Evolutionary conservation across 495 filamentous ascomycete genomes (phyloP), one percentile per base, ranked within the genome.

Genomic region (Cryomyces minteri): DNA sequence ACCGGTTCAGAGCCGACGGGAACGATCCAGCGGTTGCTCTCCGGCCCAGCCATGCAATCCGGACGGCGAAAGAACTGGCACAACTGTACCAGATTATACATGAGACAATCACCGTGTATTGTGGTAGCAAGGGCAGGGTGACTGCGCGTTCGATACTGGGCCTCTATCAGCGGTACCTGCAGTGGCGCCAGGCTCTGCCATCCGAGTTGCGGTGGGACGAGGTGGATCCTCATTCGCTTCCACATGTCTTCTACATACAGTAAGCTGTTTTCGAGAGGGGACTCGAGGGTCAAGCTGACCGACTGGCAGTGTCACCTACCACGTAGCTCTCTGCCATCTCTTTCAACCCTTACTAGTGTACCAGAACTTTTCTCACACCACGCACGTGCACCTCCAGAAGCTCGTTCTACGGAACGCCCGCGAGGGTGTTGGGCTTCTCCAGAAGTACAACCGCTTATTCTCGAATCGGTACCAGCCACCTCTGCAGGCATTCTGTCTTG

Each of bases 161-260:
- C 39, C 46, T 54, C 8, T 63, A 64, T 38, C 33, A 43, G 14
- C 48, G 53, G 38, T 58, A 54, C 38, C 32, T 60, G 7, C 33
- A 42, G 29, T 67, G 63, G 63, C 50, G 53, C 25, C 44, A 54
- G 7, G 47, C 49, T 5, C 50, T 67, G 31, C 61, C 62, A 10
- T 39, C 39, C 6, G 38, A 41, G 3, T 47, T 66, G 39, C 43
- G 49, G 11, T 47, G 55, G 8, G 53, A 62, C 37, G 52, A 54
- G 25, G 46, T 39, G 5, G 52, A 48, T 32, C 53, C 53, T 40
- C 57, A 57, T 39, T 51, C 55, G 6, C 46, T 64, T 29, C 60
- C 63, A 29, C 61, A 65, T 44, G 52, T 65, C 34, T 52, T 63
- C 11, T 61, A 56, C 30, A 51, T 65, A 29, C 50, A 61, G 62